A percentile compares a stretch with the other conserved stretches of the same genome.
Conservation (phyloP, 2,329 filamentous ascomycete species). For the Knufia petricola region DNA sequence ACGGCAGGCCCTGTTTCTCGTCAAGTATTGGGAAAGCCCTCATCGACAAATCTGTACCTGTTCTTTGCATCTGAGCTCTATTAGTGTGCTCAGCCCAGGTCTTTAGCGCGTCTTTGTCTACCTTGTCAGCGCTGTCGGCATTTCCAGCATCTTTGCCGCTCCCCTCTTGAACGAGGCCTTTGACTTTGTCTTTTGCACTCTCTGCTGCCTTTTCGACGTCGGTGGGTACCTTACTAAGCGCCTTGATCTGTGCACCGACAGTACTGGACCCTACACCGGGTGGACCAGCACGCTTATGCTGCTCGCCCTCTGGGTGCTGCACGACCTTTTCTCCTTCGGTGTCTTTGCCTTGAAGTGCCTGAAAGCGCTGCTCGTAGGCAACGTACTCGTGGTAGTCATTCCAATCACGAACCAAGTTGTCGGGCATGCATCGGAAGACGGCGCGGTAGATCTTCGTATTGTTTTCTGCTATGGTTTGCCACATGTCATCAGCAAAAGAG, state of each 20-base stretch:
- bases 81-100: conserved; percentile 28
- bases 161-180: conserved; percentile 14
- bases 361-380: conserved; percentile 68
- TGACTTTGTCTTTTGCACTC: conserved; percentile 27
- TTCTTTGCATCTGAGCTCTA: conserved; percentile 27
- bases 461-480: conserved; percentile 79
- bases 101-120: conserved; percentile 29
- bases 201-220: conserved; percentile 26
- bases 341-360: conserved; percentile 51
- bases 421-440: conserved; percentile 94
- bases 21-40: conserved; percentile 10
- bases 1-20: conserved; percentile 17
- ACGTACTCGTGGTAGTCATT: conserved; percentile 80
- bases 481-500: conserved; percentile 75
- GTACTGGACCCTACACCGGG: conserved; percentile 29
- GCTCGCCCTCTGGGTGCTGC: conserved; percentile 38
- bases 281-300: conserved; percentile 31
- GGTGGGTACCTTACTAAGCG: conserved; percentile 23
- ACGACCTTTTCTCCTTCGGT: conserved; percentile 13
- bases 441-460: conserved; percentile 90
- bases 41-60: conserved; percentile 26
- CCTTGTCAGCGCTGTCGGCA: conserved; percentile 5
- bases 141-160: conserved; percentile 18
- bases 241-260: conserved; percentile 23
- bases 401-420: conserved; percentile 89